These are phyloP conservation scores for Coemansia sp. DNA, from an alignment of 192 early-diverging fungal genomes.

Conservation along the genomic window DNA sequence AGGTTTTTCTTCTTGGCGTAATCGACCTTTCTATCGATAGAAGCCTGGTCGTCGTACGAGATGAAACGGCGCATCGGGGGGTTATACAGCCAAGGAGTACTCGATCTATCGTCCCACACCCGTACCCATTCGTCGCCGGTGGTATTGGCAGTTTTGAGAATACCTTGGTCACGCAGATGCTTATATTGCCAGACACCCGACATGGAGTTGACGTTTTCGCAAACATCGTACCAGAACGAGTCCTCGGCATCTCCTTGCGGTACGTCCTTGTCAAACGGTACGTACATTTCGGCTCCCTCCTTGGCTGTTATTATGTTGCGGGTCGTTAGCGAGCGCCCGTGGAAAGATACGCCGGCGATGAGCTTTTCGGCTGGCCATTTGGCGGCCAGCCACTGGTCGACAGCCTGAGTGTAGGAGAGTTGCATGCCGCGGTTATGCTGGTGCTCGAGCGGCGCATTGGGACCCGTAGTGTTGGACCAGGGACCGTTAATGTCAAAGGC, in stretches of 20 bases:
- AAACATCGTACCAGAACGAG: constrained; percentile 52
- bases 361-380: constrained; percentile 67
- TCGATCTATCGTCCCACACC: constrained; percentile 57
- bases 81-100: constrained; percentile 63
- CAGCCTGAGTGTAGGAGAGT: constrained; percentile 50
- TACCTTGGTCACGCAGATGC: constrained; percentile 60
- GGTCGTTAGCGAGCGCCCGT: constrained; percentile 60
- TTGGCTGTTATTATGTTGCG: constrained; percentile 49
- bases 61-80: constrained; percentile 64
- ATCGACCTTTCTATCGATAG: constrained; percentile 63
- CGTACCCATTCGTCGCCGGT: constrained; percentile 61
- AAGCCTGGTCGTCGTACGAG: constrained; percentile 78
- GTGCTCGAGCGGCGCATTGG: constrained; percentile 61
- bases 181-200: constrained; percentile 67
- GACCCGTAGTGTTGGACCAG: constrained; percentile 63
- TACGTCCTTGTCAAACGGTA: constrained; percentile 37
- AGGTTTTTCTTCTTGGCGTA: constrained; percentile 57
- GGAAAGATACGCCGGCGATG: constrained; percentile 62
- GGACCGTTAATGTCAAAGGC: constrained; percentile 67
- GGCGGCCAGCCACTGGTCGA: constrained; percentile 61
- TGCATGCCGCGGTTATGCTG: constrained; percentile 39
- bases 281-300: constrained; percentile 47
- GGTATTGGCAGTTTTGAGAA: constrained; percentile 43
- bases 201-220: constrained; percentile 46
- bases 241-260: constrained; percentile 62